A percentile compares a stretch with the other conserved stretches of the same genome.
Conservation (phyloP, 345 rosid genomes). For the Jatropha curcas region DNA sequence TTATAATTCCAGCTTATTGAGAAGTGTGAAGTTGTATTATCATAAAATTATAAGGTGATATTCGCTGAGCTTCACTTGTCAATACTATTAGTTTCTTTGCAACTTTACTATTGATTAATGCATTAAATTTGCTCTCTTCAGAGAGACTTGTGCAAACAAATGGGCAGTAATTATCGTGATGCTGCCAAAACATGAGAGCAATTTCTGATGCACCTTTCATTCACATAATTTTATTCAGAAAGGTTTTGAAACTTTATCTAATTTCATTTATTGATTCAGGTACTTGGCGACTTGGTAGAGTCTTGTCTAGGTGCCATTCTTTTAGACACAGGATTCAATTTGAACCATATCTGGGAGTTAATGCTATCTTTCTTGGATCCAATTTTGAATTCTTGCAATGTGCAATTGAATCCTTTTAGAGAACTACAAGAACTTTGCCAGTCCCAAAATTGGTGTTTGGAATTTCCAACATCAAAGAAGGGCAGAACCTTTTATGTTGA, state of each 20-base stretch:
- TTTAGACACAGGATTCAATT: slow-evolving; percentile 76
- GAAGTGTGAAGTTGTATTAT: neutral
- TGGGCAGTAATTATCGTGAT: neutral
- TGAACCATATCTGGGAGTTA: slow-evolving; percentile 62
- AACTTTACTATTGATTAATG: neutral
- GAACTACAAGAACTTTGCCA: slow-evolving; percentile 76
- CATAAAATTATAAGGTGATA: neutral
- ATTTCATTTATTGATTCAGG: slow-evolving; percentile 47
- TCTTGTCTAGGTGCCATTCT: slow-evolving; percentile 79
- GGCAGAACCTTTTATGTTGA: slow-evolving; percentile 47
- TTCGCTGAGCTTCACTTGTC: neutral
- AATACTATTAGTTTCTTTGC: neutral
- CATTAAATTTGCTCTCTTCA: neutral
- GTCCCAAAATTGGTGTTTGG: slow-evolving; percentile 49
- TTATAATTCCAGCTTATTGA: neutral
- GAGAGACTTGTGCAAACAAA: neutral
- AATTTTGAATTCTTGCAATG: slow-evolving; percentile 50
- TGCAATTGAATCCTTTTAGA: slow-evolving; percentile 65
- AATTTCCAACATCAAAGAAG: slow-evolving; percentile 34
- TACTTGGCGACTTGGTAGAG: slow-evolving; percentile 89
- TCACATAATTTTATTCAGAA: neutral
- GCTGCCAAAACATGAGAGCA: neutral
- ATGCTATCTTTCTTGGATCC: slow-evolving; percentile 77
- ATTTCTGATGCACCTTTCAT: neutral
- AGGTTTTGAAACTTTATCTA: slow-evolving; percentile 11